A percentile compares a stretch with the other conserved stretches of the same genome.
Conservation (phyloP, 1,284 basidiomycete genomes). For the Naganishia liquefaciens region DNA sequence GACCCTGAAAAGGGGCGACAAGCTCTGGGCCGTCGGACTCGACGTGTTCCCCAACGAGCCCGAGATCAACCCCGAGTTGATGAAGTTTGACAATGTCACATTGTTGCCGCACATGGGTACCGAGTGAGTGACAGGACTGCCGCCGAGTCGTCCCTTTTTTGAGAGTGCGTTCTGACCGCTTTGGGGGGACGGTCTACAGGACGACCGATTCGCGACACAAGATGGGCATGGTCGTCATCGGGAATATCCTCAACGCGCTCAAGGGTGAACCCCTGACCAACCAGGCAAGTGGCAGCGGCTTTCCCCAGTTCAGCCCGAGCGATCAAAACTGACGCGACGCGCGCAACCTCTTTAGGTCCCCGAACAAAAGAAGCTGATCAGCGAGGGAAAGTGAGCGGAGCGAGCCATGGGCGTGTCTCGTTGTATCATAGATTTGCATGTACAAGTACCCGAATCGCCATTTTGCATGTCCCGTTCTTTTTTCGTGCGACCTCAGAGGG, state of each 20-base stretch:
- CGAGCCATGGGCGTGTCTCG: neutral
- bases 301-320: neutral
- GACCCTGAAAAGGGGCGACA: conserved; percentile 69
- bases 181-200: conserved; percentile 31
- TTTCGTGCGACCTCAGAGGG: no score
- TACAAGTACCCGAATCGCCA: no score
- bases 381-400: conserved; percentile 18
- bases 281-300: conserved; percentile 32
- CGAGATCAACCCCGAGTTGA: conserved; percentile 73
- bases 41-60: conserved; percentile 91
- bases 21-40: conserved; percentile 79
- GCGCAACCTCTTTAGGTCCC: conserved; percentile 18
- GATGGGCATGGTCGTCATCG: conserved; percentile 41
- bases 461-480: no score
- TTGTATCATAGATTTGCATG: neutral
- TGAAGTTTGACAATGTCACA: conserved; percentile 76
- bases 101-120: conserved; percentile 90
- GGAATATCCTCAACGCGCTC: conserved; percentile 40
- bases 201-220: conserved; percentile 41
- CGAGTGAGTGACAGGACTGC: conserved; percentile 57
- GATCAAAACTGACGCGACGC: neutral
- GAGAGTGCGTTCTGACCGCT: no score
- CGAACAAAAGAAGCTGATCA: conserved; percentile 23
- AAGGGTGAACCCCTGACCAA: conserved; percentile 37
- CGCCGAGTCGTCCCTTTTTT: no score